phyloP scores from a whole-genome alignment of 306 rosid species.

The Styphnolobium japonicum region DNA sequence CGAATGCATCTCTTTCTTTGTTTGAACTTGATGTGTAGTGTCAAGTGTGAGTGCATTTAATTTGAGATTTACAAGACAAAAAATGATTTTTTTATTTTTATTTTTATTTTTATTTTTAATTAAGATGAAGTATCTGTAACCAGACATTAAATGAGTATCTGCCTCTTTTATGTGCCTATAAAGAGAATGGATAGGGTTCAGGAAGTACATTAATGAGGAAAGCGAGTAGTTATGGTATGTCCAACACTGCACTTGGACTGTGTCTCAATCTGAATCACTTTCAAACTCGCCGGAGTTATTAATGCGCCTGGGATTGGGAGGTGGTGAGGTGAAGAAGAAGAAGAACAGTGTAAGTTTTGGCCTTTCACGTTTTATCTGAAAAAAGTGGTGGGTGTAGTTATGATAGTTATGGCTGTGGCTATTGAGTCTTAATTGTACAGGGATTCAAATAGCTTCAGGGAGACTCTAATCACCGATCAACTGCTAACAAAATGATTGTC shows the following conservation, averaged over 20 bases:
- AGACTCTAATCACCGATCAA: background rate
- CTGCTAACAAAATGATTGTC: background rate
- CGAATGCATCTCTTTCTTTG: background rate
- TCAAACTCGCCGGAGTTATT: slow-evolving; percentile 49
- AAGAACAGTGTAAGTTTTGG: background rate
- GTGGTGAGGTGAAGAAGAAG: slow-evolving; percentile 11
- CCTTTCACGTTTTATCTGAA: background rate
- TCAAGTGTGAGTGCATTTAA: too few relatives aligned
- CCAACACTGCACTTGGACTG: background rate
- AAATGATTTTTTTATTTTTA: background rate
- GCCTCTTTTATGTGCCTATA: background rate
- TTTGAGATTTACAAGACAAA: background rate
- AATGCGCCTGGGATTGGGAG: slow-evolving; percentile 23
- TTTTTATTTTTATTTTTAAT: too few relatives aligned
- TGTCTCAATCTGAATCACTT: slow-evolving; percentile 18
- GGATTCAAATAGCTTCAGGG: too few relatives aligned
- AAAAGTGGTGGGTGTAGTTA: background rate
- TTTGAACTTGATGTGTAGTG: too few relatives aligned
- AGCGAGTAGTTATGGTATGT: slow-evolving; percentile 5
- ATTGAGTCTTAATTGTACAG: too few relatives aligned
- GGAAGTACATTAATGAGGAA: slow-evolving; percentile 28
- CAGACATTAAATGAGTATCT: slow-evolving; percentile 25
- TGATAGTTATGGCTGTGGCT: slow-evolving; percentile 2
- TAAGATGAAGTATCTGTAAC: background rate
- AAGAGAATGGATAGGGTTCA: slow-evolving; percentile 19